Evolutionary conservation across 257 asterid species (phyloP).

Genomic region (Nicotiana attenuata): DNA sequence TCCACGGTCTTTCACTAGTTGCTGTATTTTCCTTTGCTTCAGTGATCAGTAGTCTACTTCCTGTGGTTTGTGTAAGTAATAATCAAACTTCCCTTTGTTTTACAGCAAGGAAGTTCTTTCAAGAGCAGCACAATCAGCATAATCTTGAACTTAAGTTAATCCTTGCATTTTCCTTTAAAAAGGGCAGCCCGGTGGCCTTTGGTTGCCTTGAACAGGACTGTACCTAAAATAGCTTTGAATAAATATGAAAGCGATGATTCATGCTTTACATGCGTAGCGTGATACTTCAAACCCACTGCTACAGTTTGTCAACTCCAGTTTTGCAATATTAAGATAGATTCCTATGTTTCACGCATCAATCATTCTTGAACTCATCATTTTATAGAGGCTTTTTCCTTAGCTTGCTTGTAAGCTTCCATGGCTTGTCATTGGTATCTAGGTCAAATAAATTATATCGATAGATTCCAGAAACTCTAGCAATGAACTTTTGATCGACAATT

Average conservation of each 20-base stretch:
- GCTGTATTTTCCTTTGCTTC: background rate
- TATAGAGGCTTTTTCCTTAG: background rate
- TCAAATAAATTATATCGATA: background rate
- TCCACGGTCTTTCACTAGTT: background rate
- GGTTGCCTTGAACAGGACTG: background rate
- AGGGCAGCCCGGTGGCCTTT: background rate
- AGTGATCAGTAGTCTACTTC: background rate
- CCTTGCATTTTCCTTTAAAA: background rate
- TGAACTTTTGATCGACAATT: background rate
- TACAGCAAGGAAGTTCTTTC: background rate
- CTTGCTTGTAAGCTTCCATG: background rate
- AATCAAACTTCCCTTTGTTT: background rate
- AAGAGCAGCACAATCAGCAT: conserved; percentile 1
- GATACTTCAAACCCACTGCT: background rate
- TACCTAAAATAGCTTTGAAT: background rate
- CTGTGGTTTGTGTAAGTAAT: background rate
- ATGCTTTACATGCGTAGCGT: background rate
- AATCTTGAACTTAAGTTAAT: background rate
- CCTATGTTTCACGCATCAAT: background rate
- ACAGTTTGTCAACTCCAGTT: background rate
- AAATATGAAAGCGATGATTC: background rate
- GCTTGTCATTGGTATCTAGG: background rate
- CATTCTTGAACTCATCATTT: background rate
- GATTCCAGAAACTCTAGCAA: background rate
- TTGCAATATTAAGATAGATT: background rate